Base-by-base conservation (phyloP, 148 eudicot species). In the Cornus florida region DNA sequence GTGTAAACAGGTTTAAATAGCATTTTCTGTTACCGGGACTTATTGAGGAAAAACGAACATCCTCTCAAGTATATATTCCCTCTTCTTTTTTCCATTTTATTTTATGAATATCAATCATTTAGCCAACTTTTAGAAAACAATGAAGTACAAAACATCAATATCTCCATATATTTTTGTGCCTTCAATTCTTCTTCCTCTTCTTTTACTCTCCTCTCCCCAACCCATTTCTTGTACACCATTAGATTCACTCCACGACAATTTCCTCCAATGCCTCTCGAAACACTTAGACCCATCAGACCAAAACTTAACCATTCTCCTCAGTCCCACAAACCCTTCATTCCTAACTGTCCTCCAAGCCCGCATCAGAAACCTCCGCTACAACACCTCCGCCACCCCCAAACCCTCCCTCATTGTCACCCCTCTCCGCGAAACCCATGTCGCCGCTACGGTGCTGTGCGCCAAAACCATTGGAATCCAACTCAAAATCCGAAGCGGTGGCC, bases 401-500 rank as follows among this genome's bases (percentile, higher is more conserved):
- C 88, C 88, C 5, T 1, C 10, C n/a, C 38, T 83, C 24, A 86
- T 86, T 62, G 33, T 83, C 60, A 83, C 86, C 53, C 79, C 86
- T 0, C 8, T 3, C 33, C 23, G 32, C 2, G 35, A 46, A 17
- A 4, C 81, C 69, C 86, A 86, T 11, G 79, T 80, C 69, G 70
- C 69, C 17, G 53, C 70, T 41, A 43, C 84, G 16, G 75, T 86
- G 3, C 56, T 83, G 8, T 83, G 86, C 50, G 31, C 86, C 60
- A 71, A 62, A 13, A 31, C 7, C 64, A 12, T 13, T 1, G 50
- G 71, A 1, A 43, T 75, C 4, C 69, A 65, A 3, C 62, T 83
- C 35, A 80, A 69, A 57, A 65, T 80, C 50, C 77, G 86, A 9
- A 80, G 83, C 57, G 83, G 83, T 14, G 83, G 83, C 53, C 86